A percentile compares a stretch with the other conserved stretches of the same genome.
phyloP scores from a whole-genome alignment of 495 filamentous ascomycete species.

The Neurospora cerealis region DNA sequence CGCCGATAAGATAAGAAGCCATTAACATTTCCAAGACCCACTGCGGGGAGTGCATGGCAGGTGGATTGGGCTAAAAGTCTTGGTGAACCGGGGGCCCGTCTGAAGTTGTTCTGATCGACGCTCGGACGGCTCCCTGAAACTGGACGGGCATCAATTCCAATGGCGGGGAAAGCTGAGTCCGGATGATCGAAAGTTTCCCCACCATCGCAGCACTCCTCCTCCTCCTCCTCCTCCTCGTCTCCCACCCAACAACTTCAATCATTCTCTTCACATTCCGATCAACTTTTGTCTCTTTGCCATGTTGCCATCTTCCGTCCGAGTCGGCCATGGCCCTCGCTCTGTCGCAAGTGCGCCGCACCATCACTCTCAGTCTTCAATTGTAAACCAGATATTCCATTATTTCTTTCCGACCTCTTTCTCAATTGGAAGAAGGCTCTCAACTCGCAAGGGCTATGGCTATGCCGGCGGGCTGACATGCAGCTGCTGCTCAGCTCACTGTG shows the following conservation, averaged over 20 bases:
- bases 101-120: neutral
- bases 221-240: neutral
- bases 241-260: neutral
- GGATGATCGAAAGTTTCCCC: neutral
- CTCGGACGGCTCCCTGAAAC: neutral
- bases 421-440: neutral
- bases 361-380: neutral
- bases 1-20: slow-evolving; percentile 10
- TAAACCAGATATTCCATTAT: neutral
- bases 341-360: neutral
- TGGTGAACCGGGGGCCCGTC: neutral
- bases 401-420: neutral
- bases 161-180: neutral
- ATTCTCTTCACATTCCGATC: neutral
- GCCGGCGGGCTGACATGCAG: neutral
- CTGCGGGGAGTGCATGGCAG: neutral
- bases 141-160: neutral
- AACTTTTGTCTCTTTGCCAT: neutral
- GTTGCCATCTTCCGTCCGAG: neutral
- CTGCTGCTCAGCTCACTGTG: neutral
- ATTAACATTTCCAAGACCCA: neutral
- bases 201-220: neutral
- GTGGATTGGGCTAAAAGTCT: neutral
- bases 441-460: neutral
- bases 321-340: neutral